Conservation (phyloP, 495 filamentous ascomycete species). For the Tuber brumale region DNA sequence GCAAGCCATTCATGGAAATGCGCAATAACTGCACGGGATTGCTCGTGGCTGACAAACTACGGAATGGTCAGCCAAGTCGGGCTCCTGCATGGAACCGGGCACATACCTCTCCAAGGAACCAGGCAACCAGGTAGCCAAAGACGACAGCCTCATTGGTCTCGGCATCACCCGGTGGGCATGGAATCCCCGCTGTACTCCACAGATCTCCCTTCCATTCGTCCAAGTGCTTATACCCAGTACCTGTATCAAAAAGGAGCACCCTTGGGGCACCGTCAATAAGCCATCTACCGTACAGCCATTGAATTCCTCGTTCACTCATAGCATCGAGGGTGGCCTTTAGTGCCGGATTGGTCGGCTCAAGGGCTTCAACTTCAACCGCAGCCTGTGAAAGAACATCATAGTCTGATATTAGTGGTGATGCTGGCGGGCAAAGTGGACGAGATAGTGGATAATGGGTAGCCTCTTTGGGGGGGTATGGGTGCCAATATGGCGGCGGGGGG, state of each 20-base stretch:
- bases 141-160: slow-evolving; percentile 98
- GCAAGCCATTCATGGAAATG: slow-evolving; percentile 99
- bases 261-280: slow-evolving; percentile 92
- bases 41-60: slow-evolving; percentile 89
- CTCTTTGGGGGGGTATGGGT: slow-evolving; percentile 14
- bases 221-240: slow-evolving; percentile 80
- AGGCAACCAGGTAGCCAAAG: slow-evolving; percentile 93
- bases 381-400: slow-evolving; percentile 51
- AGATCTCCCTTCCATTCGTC: slow-evolving; percentile 97
- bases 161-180: slow-evolving; percentile 78
- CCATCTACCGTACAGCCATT: slow-evolving; percentile 90
- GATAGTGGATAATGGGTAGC: slow-evolving; percentile 7
- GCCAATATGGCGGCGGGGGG: slow-evolving; percentile 7
- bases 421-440: slow-evolving; percentile 7
- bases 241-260: slow-evolving; percentile 89
- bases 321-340: slow-evolving; percentile 74
- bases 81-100: slow-evolving; percentile 5
- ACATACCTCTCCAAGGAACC: slow-evolving; percentile 93
- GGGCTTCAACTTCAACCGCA: slow-evolving; percentile 89
- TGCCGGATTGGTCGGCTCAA: slow-evolving; percentile 73
- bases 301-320: slow-evolving; percentile 87
- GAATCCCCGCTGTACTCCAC: slow-evolving; percentile 89
- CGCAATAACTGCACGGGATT: slow-evolving; percentile 79
- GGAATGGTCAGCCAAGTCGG: slow-evolving; percentile 27
- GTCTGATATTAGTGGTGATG: slow-evolving; percentile 30